Conservation (phyloP, 192 early-diverging fungal species). For the Phlyctochytrium arcticum region DNA sequence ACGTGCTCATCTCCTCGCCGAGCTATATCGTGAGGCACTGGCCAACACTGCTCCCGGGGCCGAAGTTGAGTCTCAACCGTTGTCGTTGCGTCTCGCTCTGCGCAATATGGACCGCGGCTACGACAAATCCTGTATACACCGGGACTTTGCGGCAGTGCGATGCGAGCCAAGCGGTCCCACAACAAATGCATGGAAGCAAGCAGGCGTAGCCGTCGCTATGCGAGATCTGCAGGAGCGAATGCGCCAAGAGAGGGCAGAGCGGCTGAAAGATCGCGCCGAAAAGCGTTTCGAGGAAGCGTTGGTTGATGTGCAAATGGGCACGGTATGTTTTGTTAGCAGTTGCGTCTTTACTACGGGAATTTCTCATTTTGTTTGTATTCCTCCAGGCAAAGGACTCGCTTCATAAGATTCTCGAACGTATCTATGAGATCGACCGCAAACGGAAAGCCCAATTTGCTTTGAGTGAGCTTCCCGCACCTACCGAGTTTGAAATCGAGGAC, state of each 20-base stretch:
- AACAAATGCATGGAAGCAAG: conserved; percentile 3
- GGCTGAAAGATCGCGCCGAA: not conserved
- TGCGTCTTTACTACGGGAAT: not conserved
- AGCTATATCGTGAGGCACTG: not conserved
- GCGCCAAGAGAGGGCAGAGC: not conserved
- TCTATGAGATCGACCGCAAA: not conserved
- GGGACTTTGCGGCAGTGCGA: not conserved
- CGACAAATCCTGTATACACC: not conserved
- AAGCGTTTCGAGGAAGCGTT: not conserved
- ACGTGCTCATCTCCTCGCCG: not conserved
- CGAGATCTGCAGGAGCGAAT: not conserved
- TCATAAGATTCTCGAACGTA: not conserved
- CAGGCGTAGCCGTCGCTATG: not conserved
- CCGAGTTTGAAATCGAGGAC: too few species aligned
- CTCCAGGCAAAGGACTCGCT: not conserved
- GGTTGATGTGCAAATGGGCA: not conserved
- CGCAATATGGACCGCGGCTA: not conserved
- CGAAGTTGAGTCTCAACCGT: not conserved
- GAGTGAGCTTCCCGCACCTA: too few species aligned
- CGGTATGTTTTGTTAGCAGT: not conserved
- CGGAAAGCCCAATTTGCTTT: not conserved
- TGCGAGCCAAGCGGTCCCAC: not conserved
- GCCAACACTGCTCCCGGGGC: not conserved
- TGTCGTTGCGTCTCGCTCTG: not conserved
- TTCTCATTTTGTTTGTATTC: not conserved